Percentiles rank a stretch among this genome's conserved stretches.
phyloP scores from a whole-genome alignment of 2,329 filamentous ascomycete species.

The Botrytis elliptica region DNA sequence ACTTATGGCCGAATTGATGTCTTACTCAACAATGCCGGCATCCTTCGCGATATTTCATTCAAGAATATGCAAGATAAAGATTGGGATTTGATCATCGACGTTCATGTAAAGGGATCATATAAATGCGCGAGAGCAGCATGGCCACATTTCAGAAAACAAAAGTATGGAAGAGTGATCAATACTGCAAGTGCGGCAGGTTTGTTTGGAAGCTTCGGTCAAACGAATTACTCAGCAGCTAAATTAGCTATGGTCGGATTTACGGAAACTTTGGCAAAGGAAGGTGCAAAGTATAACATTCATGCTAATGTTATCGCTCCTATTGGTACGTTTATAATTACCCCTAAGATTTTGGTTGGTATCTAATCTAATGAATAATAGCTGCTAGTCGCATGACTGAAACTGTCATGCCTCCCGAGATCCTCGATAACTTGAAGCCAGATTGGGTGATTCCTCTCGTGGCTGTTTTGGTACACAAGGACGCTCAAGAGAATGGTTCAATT shows the following conservation, averaged over 20 bases:
- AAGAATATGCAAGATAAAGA: constrained; percentile 98
- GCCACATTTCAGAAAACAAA: constrained; percentile 98
- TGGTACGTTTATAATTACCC: constrained; percentile 32
- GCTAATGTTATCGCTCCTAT: constrained; percentile 94
- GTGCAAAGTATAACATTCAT: constrained; percentile 95
- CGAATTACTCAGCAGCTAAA: constrained; percentile 97
- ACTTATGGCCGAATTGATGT: constrained; percentile 85
- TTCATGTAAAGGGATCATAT: constrained; percentile 91
- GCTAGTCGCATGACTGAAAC: constrained; percentile 95
- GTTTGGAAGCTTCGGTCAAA: constrained; percentile 93
- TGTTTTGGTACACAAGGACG: constrained; percentile 81
- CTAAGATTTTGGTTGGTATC: not conserved
- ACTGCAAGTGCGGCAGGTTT: constrained; percentile 94
- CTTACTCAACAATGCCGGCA: constrained; percentile 97
- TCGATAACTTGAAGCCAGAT: constrained; percentile 74
- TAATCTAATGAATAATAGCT: constrained; percentile 50
- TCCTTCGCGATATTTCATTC: constrained; percentile 88
- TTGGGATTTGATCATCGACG: constrained; percentile 92
- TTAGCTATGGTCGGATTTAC: constrained; percentile 94
- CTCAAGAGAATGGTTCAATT: constrained; percentile 78
- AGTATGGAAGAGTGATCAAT: constrained; percentile 95
- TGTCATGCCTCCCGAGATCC: constrained; percentile 89
- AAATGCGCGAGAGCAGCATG: constrained; percentile 94
- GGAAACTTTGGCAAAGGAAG: constrained; percentile 96
- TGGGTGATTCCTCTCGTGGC: constrained; percentile 95